These are phyloP conservation scores for Helichrysum umbraculigerum DNA, from an alignment of 129 eudicot genomes.

Conservation along the genomic window DNA sequence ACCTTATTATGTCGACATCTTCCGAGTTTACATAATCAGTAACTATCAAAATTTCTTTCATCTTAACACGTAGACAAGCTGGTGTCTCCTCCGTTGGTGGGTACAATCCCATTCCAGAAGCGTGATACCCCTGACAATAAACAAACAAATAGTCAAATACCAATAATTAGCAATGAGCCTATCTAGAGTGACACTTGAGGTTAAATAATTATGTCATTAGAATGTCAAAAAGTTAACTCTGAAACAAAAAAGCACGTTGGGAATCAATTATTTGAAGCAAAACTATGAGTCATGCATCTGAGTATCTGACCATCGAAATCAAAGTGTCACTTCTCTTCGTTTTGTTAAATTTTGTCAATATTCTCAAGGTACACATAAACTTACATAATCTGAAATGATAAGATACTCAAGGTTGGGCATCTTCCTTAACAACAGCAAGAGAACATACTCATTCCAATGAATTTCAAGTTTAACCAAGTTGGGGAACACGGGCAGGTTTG, in stretches of 20 bases:
- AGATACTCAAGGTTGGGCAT: conserved; percentile 15
- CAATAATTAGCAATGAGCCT: not conserved
- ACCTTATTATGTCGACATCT: conserved; percentile 20
- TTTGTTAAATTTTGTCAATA: not conserved
- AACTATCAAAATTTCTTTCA: not conserved
- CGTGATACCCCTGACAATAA: conserved; percentile 7
- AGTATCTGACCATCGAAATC: too few relatives aligned
- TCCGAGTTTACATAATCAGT: not conserved
- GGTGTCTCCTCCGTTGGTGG: conserved; percentile 14
- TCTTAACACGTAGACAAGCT: conserved; percentile 15
- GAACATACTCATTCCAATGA: not conserved
- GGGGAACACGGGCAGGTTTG: conserved; percentile 20
- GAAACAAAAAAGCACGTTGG: too few relatives aligned
- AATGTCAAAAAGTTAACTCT: too few relatives aligned
- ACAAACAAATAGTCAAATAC: not conserved
- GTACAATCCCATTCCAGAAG: not conserved
- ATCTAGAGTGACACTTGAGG: too few relatives aligned
- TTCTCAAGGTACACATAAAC: not conserved
- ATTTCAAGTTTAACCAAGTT: conserved; percentile 27
- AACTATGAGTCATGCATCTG: not conserved
- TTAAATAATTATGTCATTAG: too few relatives aligned
- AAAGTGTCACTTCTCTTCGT: too few relatives aligned
- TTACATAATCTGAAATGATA: conserved; percentile 16
- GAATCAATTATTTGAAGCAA: too few relatives aligned
- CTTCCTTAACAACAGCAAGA: not conserved